Evolutionary conservation across 768 basidiomycete genomes (phyloP), one percentile per base, ranked within the genome.

Genomic region (Dentipellis sp.): DNA sequence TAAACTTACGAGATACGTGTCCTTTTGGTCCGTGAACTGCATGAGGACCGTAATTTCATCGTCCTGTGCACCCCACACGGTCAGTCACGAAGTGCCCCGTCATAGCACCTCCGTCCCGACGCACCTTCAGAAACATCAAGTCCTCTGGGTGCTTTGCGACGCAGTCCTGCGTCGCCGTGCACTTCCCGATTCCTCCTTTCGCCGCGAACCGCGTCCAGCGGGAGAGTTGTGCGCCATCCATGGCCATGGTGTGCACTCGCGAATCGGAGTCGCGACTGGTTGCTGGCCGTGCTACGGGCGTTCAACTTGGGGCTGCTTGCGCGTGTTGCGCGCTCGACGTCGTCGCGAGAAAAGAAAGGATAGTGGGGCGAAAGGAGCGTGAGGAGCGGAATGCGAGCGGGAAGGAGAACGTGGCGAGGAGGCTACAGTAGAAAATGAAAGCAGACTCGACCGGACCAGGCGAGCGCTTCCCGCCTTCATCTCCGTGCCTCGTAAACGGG

Each of bases 131-230:
- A 67, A 94, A 92, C 91, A 94, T 94, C 47, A 94, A 75, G 68
- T 93, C 91, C 21, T 84, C 84, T 10, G 78, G 67, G 39, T 76
- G 75, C 66, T 89, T 81, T 1, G 88, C 88, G 17, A 88, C 79
- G 63, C 87, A 90, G 67, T 94, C 90, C 53, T 78, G 75, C 22
- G 76, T 56, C 4, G 91, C 91, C 1, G 80, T 82, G 60, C 89
- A 91, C 62, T 75, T 85, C 4, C 91, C 91, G 53, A 93, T 90
- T 12, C 91, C 91, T 0, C 91, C 91, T 64, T 91, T 92, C 4
- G 75, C 80, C 0, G 91, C 91, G 66, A 93, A 92, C 40, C 91
- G 76, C 10, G 85, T 86, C 91, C 91, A 93, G 42, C 86, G 76
- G 9, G 83, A 79, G 35, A 92, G 78, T 53, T 90, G 86, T 35